These are phyloP conservation scores for Whalleya microplaca DNA, from an alignment of 2,329 filamentous ascomycete genomes.

Conservation along the genomic window DNA sequence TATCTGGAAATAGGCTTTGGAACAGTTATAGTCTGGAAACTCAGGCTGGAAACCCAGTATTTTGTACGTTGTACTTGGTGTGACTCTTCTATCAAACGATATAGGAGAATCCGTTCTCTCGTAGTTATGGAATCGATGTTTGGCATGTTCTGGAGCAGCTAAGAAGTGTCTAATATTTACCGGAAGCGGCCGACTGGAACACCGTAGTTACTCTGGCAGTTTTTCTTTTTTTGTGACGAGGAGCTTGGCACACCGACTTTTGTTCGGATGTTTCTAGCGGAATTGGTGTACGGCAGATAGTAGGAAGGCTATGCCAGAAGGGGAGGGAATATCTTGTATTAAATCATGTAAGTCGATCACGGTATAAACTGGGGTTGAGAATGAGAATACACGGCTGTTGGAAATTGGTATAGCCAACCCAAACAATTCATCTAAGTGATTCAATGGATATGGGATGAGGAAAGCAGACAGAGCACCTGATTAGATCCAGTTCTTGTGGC, in stretches of 20 bases:
- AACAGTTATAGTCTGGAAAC: conserved; percentile 17
- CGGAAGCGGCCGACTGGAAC: not conserved
- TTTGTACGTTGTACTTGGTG: conserved; percentile 27
- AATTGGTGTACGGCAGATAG: not conserved
- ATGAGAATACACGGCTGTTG: too few relatives aligned
- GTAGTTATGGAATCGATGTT: conserved; percentile 1
- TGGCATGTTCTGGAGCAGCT: not conserved
- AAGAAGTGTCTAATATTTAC: not conserved
- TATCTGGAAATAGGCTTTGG: conserved; percentile 20
- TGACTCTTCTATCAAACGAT: conserved; percentile 11
- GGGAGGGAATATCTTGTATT: not conserved
- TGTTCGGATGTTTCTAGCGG: not conserved
- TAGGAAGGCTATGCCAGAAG: not conserved
- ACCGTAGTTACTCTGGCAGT: not conserved
- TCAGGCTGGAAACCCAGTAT: conserved; percentile 27
- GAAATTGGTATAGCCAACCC: too few relatives aligned
- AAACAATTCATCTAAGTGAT: not conserved
- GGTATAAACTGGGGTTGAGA: not conserved
- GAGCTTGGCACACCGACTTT: not conserved
- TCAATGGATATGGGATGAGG: not conserved
- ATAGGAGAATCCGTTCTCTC: conserved; percentile 18
- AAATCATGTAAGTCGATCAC: not conserved
- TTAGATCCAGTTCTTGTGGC: conserved; percentile 18
- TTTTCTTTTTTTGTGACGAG: not conserved
- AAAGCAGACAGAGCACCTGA: conserved; percentile 1